Conservation (phyloP, 345 rosid genomes). For the Eucalyptus cloeziana region DNA sequence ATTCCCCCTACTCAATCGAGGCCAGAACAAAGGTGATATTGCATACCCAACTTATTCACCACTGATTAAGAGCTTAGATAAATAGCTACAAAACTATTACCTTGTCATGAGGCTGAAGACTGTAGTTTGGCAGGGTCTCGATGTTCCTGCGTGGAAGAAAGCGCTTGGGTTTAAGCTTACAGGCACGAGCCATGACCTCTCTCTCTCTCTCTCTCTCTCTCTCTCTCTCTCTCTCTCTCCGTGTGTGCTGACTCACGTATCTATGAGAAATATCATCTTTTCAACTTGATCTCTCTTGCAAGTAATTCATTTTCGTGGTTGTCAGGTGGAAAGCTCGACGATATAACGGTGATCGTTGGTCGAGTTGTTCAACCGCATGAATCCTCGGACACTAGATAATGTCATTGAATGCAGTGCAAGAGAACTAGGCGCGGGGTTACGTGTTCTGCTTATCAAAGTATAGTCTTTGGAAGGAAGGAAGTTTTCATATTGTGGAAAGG, state of each 20-base stretch:
- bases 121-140: constrained; percentile 42
- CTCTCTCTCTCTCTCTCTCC: neutral
- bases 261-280: neutral
- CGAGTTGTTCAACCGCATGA: constrained; percentile 21
- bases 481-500: neutral
- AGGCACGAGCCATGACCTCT: constrained; percentile 12
- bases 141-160: constrained; percentile 84
- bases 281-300: neutral
- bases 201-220: neutral
- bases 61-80: neutral
- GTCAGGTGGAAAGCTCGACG: constrained; percentile 89
- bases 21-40: constrained; percentile 59
- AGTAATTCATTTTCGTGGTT: neutral
- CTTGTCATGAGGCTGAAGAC: neutral
- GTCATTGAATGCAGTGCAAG: neutral
- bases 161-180: constrained; percentile 68
- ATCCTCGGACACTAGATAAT: neutral
- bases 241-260: neutral
- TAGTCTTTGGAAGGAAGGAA: neutral
- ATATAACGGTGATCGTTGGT: constrained; percentile 70
- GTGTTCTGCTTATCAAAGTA: neutral
- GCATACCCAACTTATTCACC: neutral
- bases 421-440: neutral
- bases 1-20: constrained; percentile 81
- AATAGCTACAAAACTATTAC: neutral